Evolutionary conservation across 192 early-diverging fungal species (phyloP).

Genomic region (Bifiguratus adelaidae): DNA sequence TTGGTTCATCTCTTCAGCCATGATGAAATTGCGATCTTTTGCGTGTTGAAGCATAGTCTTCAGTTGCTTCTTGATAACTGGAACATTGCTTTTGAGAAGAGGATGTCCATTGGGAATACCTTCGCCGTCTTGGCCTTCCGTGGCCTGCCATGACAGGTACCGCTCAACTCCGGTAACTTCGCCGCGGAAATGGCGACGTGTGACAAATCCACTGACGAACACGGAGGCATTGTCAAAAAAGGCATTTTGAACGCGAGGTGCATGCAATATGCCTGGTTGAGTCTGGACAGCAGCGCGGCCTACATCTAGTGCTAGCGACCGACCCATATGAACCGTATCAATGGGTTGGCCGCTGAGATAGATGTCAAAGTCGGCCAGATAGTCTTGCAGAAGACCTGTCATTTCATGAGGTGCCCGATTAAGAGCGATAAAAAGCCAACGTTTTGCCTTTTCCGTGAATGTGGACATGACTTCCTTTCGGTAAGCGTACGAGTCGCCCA

Average conservation of each 20-base stretch:
- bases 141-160: constrained; percentile 3
- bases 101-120: neutral
- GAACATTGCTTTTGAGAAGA: constrained; percentile 18
- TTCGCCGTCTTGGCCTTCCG: neutral
- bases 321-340: constrained; percentile 49
- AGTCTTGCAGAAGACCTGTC: constrained; percentile 54
- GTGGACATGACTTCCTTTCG: constrained; percentile 52
- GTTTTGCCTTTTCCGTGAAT: constrained; percentile 46
- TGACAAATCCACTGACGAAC: constrained; percentile 40
- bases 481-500: constrained; percentile 64
- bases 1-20: constrained; percentile 34
- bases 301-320: constrained; percentile 56
- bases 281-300: constrained; percentile 21
- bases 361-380: constrained; percentile 50
- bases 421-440: constrained; percentile 56
- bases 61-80: constrained; percentile 18
- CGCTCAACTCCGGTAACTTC: constrained; percentile 31
- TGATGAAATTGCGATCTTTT: constrained; percentile 19
- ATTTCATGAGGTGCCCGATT: constrained; percentile 59
- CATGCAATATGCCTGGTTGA: constrained; percentile 7
- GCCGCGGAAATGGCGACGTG: constrained; percentile 35
- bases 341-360: constrained; percentile 38
- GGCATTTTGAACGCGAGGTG: constrained; percentile 22
- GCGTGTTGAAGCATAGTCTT: constrained; percentile 24
- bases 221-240: constrained; percentile 37